These are phyloP conservation scores for Candida ponderosae DNA, from an alignment of 805 yeast genomes.

Conservation along the genomic window DNA sequence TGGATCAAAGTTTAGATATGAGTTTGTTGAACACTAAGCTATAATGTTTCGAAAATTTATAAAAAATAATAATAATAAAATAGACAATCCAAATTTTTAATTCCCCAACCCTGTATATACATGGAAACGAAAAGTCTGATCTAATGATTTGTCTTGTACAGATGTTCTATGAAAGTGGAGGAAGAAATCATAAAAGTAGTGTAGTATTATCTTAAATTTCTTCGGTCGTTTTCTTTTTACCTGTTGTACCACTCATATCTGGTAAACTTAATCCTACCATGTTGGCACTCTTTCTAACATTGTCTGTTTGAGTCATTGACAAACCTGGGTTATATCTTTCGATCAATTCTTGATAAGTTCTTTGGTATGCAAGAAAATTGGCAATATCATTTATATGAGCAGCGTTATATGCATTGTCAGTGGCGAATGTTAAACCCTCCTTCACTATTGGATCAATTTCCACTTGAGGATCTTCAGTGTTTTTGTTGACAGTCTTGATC, in stretches of 20 bases:
- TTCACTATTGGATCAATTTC: conserved; percentile 6
- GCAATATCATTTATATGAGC: conserved; percentile 51
- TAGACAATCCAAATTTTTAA: no score
- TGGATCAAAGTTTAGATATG: conserved; percentile 32
- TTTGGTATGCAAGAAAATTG: conserved; percentile 60
- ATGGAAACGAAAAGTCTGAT: no score
- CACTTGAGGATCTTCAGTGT: conserved; percentile 11
- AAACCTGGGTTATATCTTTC: conserved; percentile 86
- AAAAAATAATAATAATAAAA: no score
- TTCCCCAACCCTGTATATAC: no score
- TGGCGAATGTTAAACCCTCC: conserved; percentile 9
- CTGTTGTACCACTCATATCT: conserved; percentile 10
- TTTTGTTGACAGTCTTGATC: conserved; percentile 10
- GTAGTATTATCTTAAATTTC: no score
- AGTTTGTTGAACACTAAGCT: not conserved
- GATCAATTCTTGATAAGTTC: conserved; percentile 68
- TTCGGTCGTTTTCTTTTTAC: no score
- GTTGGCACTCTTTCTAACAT: conserved; percentile 72
- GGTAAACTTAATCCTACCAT: conserved; percentile 82
- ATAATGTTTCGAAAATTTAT: no score
- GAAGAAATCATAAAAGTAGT: no score
- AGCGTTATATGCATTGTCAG: conserved; percentile 11
- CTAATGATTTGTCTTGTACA: no score
- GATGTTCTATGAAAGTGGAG: no score
- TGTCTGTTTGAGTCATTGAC: conserved; percentile 68